These are phyloP conservation scores for Acer yangbiense DNA, from an alignment of 345 rosid genomes.

Conservation along the genomic window DNA sequence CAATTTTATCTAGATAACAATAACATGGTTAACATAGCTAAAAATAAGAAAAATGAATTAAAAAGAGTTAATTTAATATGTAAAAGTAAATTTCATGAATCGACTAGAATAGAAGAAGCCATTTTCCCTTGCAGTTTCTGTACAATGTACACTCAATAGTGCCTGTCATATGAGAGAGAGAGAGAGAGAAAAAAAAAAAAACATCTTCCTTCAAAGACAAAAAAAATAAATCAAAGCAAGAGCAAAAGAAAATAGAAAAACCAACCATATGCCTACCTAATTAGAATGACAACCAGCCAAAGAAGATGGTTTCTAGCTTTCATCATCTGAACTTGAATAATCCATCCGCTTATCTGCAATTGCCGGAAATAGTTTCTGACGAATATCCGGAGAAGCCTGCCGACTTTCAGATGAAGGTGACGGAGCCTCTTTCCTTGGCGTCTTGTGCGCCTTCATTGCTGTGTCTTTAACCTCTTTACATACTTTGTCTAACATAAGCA, in stretches of 20 bases:
- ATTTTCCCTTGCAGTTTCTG: constrained; percentile 11
- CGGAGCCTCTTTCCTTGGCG: constrained; percentile 38
- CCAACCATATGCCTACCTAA: constrained; percentile 12
- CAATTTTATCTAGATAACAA: not conserved
- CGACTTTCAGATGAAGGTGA: constrained; percentile 34
- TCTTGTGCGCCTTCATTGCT: constrained; percentile 29
- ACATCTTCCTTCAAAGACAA: not conserved
- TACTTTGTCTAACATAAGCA: constrained; percentile 70
- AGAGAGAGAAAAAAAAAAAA: not conserved
- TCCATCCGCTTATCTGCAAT: constrained; percentile 53
- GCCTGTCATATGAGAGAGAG: not conserved
- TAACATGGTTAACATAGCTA: not conserved
- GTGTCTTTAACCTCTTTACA: constrained; percentile 62
- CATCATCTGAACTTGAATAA: constrained; percentile 66
- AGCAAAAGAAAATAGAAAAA: not conserved
- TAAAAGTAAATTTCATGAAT: not conserved
- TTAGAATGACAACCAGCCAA: constrained; percentile 23
- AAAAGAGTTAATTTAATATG: not conserved
- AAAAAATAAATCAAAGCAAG: not conserved
- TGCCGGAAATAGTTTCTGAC: constrained; percentile 63
- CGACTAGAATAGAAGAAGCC: not conserved
- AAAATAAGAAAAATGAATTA: not conserved
- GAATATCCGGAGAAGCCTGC: constrained; percentile 43
- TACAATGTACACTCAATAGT: not conserved
- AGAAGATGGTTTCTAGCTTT: constrained; percentile 30